These are phyloP conservation scores for Carallia pectinifolia DNA, from an alignment of 345 rosid species.

Conservation along the genomic window DNA sequence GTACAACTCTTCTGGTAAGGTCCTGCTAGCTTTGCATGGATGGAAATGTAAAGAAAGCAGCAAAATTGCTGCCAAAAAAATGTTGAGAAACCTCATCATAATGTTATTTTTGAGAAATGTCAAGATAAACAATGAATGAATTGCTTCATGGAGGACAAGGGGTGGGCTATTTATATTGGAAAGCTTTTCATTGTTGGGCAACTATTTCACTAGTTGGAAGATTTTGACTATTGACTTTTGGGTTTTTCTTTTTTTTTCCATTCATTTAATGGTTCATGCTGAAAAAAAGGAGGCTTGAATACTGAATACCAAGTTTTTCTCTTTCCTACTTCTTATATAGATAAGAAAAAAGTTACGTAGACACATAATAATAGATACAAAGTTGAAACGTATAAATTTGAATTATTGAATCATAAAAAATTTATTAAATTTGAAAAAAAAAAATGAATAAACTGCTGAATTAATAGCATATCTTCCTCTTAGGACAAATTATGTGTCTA, in stretches of 20 bases:
- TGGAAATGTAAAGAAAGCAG: conserved; percentile 25
- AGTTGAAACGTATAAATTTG: too few species aligned
- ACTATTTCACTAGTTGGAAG: conserved; percentile 11
- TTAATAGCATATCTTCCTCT: too few species aligned
- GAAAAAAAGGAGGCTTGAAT: conserved; percentile 8
- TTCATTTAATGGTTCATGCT: conserved; percentile 23
- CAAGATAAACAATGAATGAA: neutral
- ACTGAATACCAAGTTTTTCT: conserved; percentile 1
- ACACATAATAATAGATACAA: too few species aligned
- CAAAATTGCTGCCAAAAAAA: conserved; percentile 24
- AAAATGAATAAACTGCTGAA: too few species aligned
- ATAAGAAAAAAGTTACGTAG: too few species aligned
- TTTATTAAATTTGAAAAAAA: too few species aligned
- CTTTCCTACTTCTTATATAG: neutral
- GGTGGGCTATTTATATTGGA: conserved; percentile 9
- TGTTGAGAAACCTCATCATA: conserved; percentile 30
- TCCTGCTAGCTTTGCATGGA: conserved; percentile 25
- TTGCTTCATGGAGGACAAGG: neutral
- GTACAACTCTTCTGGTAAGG: conserved; percentile 14
- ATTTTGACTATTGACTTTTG: conserved; percentile 36
- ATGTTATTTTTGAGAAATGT: neutral
- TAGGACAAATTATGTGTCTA: too few species aligned
- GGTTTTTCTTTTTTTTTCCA: neutral
- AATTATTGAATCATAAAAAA: too few species aligned
- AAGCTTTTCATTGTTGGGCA: neutral